A percentile compares a stretch with the other conserved stretches of the same genome.
These are phyloP conservation scores for Debaryomyces tyrocola DNA, from an alignment of 805 yeast species.

Conservation along the genomic window DNA sequence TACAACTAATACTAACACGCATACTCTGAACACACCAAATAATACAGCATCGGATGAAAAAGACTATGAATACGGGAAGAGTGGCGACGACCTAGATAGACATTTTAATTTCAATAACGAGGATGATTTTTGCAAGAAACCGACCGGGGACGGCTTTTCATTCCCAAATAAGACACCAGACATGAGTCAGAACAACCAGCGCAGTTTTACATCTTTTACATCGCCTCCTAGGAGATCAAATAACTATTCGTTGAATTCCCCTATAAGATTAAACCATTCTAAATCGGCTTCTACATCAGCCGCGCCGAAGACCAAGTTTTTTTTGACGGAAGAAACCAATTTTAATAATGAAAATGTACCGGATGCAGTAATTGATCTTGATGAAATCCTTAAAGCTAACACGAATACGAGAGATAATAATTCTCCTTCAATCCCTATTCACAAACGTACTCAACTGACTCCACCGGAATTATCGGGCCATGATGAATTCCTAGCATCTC, in stretches of 20 bases:
- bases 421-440: conserved; percentile 5
- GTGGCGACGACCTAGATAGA: conserved; percentile 20
- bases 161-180: conserved; percentile 28
- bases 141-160: conserved; percentile 19
- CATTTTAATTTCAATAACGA: conserved; percentile 34
- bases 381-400: conserved; percentile 35
- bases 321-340: conserved; percentile 29
- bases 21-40: neutral
- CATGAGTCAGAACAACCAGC: conserved; percentile 1
- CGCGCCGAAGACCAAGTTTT: conserved; percentile 22
- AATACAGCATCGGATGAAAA: conserved; percentile 3
- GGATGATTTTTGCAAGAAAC: conserved; percentile 32
- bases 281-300: conserved; percentile 19
- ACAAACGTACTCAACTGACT: conserved; percentile 20
- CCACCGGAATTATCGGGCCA: conserved; percentile 18
- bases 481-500: conserved; percentile 32
- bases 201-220: conserved; percentile 1
- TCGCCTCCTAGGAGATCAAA: conserved; percentile 13
- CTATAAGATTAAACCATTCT: conserved; percentile 27
- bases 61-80: too few species aligned
- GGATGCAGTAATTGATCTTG: conserved; percentile 41
- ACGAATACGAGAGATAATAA: conserved; percentile 22
- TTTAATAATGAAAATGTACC: conserved; percentile 31
- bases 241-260: conserved; percentile 28
- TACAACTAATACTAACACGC: conserved; percentile 6